Base-by-base conservation (phyloP, 768 basidiomycete species). In the Pleurotus pulmonarius region DNA sequence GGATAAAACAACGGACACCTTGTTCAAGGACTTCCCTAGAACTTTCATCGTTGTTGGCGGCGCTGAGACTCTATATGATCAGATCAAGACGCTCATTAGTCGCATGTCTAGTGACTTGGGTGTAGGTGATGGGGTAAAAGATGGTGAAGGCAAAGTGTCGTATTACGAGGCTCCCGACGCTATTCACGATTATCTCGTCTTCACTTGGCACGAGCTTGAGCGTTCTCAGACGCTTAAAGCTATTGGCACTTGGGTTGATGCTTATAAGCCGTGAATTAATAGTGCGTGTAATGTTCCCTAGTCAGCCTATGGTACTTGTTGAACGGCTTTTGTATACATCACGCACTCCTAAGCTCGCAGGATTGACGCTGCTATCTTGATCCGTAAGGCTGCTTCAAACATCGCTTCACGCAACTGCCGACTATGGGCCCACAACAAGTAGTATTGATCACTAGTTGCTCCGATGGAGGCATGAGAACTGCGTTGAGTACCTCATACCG, bases 41-140 rank as follows among this genome's bases (percentile, higher is more conserved):
- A 86, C 85, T 0, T 85, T 85, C 65, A 76, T 88, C 44, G 70
- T 76, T 5, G 76, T 73, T 4, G 86, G 20, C 20, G 20, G 20
- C 3, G 20, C 20, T 20, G 20, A 20, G 20, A 20, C 20, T 20
- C 20, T 20, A n/a, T 69, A 75, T 16, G 86, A 87, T 65, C 72
- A 75, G 44, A 78, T 80, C 38, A 60, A 66, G 26, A 76, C 73
- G 1, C 65, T 86, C 59, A 67, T 68, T 39, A 69, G 75, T 26
- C 74, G 71, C 64, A 83, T 87, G 82, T 64, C 68, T 16, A 67
- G 66, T 38, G 83, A 86, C 57, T 59, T 85, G 58, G 83, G 80
- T 2, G 71, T 74, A 48, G 78, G 75, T 24, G 62, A 73, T 58
- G 74, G 73, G 1, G 63, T 71, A 1, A 58, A 57, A 49, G 63